These are phyloP conservation scores for Euphorbia lathyris DNA, from an alignment of 345 rosid genomes.

Conservation along the genomic window DNA sequence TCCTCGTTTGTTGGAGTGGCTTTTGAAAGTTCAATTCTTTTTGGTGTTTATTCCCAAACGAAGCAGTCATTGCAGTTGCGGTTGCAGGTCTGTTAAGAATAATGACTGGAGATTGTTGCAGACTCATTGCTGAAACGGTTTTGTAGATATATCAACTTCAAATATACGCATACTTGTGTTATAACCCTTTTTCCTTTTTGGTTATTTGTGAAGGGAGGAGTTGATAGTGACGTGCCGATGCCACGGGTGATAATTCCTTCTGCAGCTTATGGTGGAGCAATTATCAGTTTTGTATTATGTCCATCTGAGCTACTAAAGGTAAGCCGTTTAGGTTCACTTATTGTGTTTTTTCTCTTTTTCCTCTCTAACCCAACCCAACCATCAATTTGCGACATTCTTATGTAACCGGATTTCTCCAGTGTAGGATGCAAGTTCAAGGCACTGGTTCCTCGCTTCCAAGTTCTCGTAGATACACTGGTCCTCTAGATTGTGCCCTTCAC, in stretches of 20 bases:
- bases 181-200: neutral
- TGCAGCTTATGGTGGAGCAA: constrained; percentile 84
- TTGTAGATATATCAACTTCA: no score
- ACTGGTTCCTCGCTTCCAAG: constrained; percentile 66
- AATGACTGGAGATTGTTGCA: no score
- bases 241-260: constrained; percentile 77
- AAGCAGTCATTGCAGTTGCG: constrained; percentile 72
- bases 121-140: constrained; percentile 5
- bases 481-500: constrained; percentile 79
- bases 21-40: constrained; percentile 85
- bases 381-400: constrained; percentile 14
- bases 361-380: constrained; percentile 3
- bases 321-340: constrained; percentile 11
- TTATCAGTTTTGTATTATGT: constrained; percentile 81
- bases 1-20: constrained; percentile 89
- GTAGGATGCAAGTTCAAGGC: constrained; percentile 99
- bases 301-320: constrained; percentile 92
- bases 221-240: constrained; percentile 47
- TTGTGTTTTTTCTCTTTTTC: neutral
- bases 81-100: no score
- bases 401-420: constrained; percentile 60
- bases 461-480: constrained; percentile 55
- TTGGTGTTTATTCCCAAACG: constrained; percentile 91
- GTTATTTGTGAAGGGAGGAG: constrained; percentile 46
- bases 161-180: neutral